Base-by-base conservation (phyloP, 2,329 filamentous ascomycete genomes). In the Ophiostoma triangulosporum region DNA sequence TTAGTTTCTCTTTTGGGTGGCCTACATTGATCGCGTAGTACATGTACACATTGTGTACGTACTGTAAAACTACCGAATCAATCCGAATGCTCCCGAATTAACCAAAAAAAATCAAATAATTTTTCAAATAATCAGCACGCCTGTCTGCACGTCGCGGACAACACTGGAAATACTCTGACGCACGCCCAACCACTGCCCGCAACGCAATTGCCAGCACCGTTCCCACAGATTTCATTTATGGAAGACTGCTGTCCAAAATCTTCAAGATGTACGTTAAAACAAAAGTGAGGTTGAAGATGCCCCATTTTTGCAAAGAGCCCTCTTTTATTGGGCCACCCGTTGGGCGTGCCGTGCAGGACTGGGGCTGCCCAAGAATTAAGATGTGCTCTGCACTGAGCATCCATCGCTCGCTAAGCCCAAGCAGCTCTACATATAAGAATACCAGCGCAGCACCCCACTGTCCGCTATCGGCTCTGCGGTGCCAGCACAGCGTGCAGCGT, bases 291-390 rank as follows among this genome's bases (percentile, higher is more conserved):
- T 48, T 33, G 46, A 24, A 7, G 46, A 48, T 48, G 45, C 46
- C 46, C 46, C 46, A 33, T 32, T 24, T 33, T 48, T 31, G 12
- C 7, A 6, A 8, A 17, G 27, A 27, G 46, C 46, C 46, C 26
- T 48, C 29, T 48, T 48, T 48, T 48, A 48, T 31, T 48, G 46
- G 46, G 46, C 46, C 46, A 29, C 46, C 43, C 29, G 46, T 48
- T 48, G n/a, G 27, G 17, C 26, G 4, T 46, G 26, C 26, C 15
- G 24, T 29, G 43, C 29, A 26, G 43, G 43, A 46, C 26, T 46
- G 1, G 6, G 36, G n/a, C 20, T 22, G 17, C 11, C 22, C 40
- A 45, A 40, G 22, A 45, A 31, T 11, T 6, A 11, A 31, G 6
- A 6, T 31, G 6, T 31, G 11, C 33, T 35, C 33, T 35, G 33